These are phyloP conservation scores for Talaromyces sp. DNA, from an alignment of 2,329 filamentous ascomycete species.

Conservation along the genomic window DNA sequence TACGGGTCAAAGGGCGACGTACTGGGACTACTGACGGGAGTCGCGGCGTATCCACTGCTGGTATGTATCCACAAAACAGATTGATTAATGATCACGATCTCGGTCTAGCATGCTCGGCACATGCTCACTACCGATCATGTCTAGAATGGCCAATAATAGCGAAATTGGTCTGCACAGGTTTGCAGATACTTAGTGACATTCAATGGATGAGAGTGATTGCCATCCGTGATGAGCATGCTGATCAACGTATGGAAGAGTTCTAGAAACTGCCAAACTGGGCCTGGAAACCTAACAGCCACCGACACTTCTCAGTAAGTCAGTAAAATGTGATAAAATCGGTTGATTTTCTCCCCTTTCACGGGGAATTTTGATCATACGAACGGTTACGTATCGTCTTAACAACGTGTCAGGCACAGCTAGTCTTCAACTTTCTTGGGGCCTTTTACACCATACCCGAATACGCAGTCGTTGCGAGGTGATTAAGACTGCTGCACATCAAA, in stretches of 20 bases:
- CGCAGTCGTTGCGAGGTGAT: background rate
- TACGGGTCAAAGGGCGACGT: background rate
- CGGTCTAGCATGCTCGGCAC: background rate
- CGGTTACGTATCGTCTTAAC: background rate
- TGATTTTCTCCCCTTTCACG: background rate
- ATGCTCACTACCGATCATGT: background rate
- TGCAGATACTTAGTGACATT: background rate
- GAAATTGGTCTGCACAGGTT: background rate
- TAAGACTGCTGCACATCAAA: background rate
- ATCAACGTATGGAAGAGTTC: slow-evolving; percentile 1
- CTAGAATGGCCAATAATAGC: background rate
- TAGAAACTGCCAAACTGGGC: background rate
- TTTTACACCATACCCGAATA: background rate
- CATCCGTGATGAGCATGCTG: background rate
- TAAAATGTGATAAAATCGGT: too few species aligned
- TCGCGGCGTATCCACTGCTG: background rate
- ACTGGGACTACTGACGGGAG: background rate
- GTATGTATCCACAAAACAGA: background rate
- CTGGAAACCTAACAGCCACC: background rate
- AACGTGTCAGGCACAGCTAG: background rate
- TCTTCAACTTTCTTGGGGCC: background rate
- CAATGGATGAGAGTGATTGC: background rate
- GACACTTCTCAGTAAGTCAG: background rate
- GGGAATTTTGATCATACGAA: background rate
- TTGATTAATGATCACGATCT: slow-evolving; percentile 2